These are phyloP conservation scores for Rubia tinctorum DNA, from an alignment of 305 asterid genomes.

Conservation along the genomic window DNA sequence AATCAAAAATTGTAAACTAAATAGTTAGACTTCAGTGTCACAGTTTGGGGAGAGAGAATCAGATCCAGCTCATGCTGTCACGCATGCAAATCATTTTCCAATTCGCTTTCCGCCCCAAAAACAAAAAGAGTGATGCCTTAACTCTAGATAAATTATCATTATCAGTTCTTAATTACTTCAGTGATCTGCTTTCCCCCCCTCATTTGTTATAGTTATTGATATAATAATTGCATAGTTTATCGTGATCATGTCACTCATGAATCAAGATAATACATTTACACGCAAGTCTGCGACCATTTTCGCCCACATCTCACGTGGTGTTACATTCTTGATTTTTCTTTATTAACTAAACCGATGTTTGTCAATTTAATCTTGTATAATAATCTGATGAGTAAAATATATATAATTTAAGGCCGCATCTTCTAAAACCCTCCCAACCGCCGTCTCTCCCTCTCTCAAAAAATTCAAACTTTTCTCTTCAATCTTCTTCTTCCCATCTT, in stretches of 20 bases:
- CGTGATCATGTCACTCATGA: background rate
- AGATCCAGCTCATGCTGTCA: background rate
- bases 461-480: too few relatives aligned
- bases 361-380: too few relatives aligned
- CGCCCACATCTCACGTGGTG: conserved; percentile 2
- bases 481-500: too few relatives aligned
- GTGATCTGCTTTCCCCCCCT: too few relatives aligned
- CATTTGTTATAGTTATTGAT: background rate
- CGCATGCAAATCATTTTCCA: background rate
- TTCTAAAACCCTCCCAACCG: too few relatives aligned
- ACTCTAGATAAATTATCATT: background rate
- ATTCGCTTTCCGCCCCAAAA: background rate
- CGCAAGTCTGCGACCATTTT: conserved; percentile 7
- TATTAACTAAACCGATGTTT: too few relatives aligned
- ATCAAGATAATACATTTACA: conserved; percentile 12
- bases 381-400: too few relatives aligned
- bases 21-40: too few relatives aligned
- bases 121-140: background rate
- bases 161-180: background rate
- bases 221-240: background rate
- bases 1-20: too few relatives aligned
- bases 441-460: too few relatives aligned
- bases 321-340: background rate
- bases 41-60: too few relatives aligned
- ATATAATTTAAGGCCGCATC: too few relatives aligned